Base-by-base conservation (phyloP, 2,329 filamentous ascomycete genomes). In the Ampelomyces quisqualis region DNA sequence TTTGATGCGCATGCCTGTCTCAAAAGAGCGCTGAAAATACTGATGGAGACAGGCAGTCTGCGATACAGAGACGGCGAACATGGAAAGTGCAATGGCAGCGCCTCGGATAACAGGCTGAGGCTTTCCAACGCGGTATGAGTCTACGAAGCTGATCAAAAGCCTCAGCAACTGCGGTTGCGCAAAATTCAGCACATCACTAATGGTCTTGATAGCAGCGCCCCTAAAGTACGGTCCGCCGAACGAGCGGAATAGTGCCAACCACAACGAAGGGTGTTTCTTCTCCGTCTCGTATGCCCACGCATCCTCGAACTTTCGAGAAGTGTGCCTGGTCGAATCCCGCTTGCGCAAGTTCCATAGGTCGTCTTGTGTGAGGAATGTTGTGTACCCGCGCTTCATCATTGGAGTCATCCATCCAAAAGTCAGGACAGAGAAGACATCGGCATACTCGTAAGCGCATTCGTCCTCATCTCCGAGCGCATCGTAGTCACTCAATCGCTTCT, bases 401-500 rank as follows among this genome's bases (percentile, higher is more conserved):
- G 93, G 90, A 0, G 93, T 97, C 91, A 98, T 96, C 93, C 93
- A 98, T 39, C 86, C 85, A 68, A 98, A 98, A 0, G 91, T 95
- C 31, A 98, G 77, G 35, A 88, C 82, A 3, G 91, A 95, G 71
- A 98, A 98, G 37, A 97, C 77, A 45, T 91, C 90, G 9, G 93
- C 90, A 66, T 95, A 95, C 70, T 97, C 90, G 48, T 88, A 83
- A 0, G 86, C 86, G 40, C 83, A 86, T 68, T 87, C 84, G 53
- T 86, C 79, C 27, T 82, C 81, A 45, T 84, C 80, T 5, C 81
- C 82, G 34, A 86, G 67, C 5, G 81, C 81, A 64, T 85, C 79
- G 61, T 87, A 87, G 31, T 76, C 80, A 55, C 81, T 86, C 44
- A 82, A 71, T 52, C 80, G 81, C 69, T 90, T 91, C n/a, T 88